phyloP scores from a whole-genome alignment of 805 yeast genomes.

The Cephaloascus fragrans region DNA sequence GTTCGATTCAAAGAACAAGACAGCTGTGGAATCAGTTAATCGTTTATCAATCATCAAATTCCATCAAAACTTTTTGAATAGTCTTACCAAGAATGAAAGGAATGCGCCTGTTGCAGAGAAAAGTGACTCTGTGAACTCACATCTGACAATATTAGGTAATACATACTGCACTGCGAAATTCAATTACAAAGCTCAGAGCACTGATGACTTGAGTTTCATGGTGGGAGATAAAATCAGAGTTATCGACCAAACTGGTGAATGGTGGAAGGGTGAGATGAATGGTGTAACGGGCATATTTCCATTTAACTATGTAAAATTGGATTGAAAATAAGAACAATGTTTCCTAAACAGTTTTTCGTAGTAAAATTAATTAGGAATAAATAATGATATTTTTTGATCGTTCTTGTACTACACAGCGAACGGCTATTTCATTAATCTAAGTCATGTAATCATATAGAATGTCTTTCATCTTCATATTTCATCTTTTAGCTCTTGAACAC shows the following conservation, averaged over 20 bases:
- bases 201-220: conserved; percentile 31
- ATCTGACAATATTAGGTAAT: neutral
- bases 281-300: conserved; percentile 24
- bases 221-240: conserved; percentile 34
- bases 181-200: conserved; percentile 22
- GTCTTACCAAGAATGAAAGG: conserved; percentile 3
- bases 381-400: too few species aligned
- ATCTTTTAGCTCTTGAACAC: too few species aligned
- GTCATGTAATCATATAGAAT: too few species aligned
- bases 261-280: conserved; percentile 27
- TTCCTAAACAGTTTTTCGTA: too few species aligned
- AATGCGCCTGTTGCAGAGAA: too few species aligned
- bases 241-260: conserved; percentile 16
- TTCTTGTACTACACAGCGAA: too few species aligned
- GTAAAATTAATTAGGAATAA: too few species aligned
- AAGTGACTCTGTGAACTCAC: neutral
- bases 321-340: too few species aligned
- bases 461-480: too few species aligned
- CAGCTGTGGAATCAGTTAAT: conserved; percentile 8
- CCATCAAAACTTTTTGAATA: conserved; percentile 10
- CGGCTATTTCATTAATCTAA: too few species aligned
- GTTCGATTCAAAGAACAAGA: conserved; percentile 2
- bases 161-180: conserved; percentile 27
- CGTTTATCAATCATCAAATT: conserved; percentile 13
- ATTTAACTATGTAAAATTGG: conserved; percentile 15